Base-by-base conservation (phyloP, 768 basidiomycete species). In the Boletus vermiculosoides region DNA sequence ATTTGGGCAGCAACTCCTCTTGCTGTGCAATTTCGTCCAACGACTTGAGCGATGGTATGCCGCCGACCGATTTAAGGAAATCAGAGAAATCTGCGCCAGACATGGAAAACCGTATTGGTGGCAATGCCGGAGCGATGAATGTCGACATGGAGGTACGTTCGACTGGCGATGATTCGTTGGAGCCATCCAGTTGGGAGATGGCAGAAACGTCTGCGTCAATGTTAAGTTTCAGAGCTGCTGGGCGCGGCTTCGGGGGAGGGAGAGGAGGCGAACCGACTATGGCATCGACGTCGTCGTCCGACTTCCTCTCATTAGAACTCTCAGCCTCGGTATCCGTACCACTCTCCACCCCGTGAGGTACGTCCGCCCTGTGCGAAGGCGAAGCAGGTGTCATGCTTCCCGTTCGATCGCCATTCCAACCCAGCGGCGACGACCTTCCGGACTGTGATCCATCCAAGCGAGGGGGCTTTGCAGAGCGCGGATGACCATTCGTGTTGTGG, bases 21-120 rank as follows among this genome's bases (percentile, higher is more conserved):
- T 78, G 67, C 25, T 66, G 77, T 6, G 79, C 74, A 36, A 86
- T 70, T 45, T 76, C 74, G 40, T 80, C 78, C 47, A 83, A 65
- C 18, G 78, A 75, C 63, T 78, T 77, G 55, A 80, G 66, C 11
- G 81, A 73, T 11, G 78, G 76, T 25, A 77, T 66, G 20, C 80
- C 81, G 37, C 80, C 82, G 7, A 85, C 82, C 33, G 83, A 81
- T 62, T 73, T 83, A 50, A 90, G 78, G 18, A 90, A 71, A 56
- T 89, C 88, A 0, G 86, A 83, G 66, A 98, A 94, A 69, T 96
- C 94, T 0, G 84, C 77, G 45, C 85, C 82, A 56, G 84, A 88
- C 75, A 96, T 80, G 16, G 94, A 95, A 70, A 96, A 88, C n/a
- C 91, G 85, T 65, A 96, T 94, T 0, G 92, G 92, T 3, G 93